Percentiles rank a stretch among this genome's conserved stretches.
Conservation (phyloP, 2,329 filamentous ascomycete species). For the Aspergillus fijiensis region DNA sequence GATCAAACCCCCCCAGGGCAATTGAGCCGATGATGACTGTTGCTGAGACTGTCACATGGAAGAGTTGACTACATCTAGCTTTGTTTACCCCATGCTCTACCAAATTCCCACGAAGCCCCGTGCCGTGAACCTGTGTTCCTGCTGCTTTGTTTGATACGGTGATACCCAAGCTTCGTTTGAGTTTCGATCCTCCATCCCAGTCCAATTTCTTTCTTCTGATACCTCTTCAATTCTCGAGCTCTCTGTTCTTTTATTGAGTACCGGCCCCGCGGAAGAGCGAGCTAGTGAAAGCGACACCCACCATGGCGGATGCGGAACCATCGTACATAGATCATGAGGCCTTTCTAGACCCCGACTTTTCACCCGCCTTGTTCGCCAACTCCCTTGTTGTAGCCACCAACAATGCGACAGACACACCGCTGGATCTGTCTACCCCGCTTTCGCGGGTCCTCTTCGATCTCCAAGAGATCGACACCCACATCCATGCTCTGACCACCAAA, state of each 20-base stretch:
- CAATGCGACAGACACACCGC: slow-evolving; percentile 81
- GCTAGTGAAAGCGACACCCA: not conserved
- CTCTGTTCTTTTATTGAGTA: not conserved
- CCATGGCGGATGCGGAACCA: slow-evolving; percentile 47
- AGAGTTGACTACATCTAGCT: slow-evolving; percentile 8
- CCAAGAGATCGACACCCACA: slow-evolving; percentile 94
- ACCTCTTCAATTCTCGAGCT: not conserved
- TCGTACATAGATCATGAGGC: slow-evolving; percentile 96
- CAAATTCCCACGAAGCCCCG: slow-evolving; percentile 1
- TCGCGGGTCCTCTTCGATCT: slow-evolving; percentile 94
- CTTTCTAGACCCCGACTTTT: slow-evolving; percentile 82
- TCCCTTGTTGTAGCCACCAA: slow-evolving; percentile 85
- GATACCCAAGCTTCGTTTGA: slow-evolving; percentile 12
- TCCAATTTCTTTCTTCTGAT: not conserved
- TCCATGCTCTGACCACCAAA: slow-evolving; percentile 82
- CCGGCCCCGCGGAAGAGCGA: not conserved
- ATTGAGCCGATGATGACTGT: slow-evolving; percentile 9
- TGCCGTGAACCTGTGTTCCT: slow-evolving; percentile 1
- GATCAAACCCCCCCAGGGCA: slow-evolving; percentile 6
- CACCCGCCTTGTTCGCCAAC: slow-evolving; percentile 80
- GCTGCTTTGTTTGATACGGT: slow-evolving; percentile 11
- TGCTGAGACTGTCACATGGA: slow-evolving; percentile 12
- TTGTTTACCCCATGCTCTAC: slow-evolving; percentile 3
- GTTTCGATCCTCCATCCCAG: not conserved
- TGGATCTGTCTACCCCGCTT: slow-evolving; percentile 91